phyloP scores from a whole-genome alignment of 176 grass and related monocot species.

The Aegilops sharonensis region DNA sequence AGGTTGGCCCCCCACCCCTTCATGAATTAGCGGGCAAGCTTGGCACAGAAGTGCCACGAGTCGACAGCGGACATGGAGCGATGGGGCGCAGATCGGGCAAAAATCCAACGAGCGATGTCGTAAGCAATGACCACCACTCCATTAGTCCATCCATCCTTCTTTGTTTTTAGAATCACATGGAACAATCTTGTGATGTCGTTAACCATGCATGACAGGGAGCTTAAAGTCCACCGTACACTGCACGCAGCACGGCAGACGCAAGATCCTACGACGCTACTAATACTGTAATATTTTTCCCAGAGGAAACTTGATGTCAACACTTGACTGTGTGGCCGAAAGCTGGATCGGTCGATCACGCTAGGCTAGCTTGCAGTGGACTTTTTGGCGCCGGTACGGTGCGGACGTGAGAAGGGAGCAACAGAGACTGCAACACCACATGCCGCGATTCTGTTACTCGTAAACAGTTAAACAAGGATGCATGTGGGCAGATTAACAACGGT shows the following conservation, averaged over 20 bases:
- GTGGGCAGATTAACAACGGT: slow-evolving; percentile 22
- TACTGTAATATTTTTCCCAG: neutral
- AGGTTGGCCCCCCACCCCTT: no score
- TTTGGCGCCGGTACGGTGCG: neutral
- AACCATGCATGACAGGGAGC: no score
- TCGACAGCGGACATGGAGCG: no score
- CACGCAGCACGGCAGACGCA: no score
- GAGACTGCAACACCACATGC: slow-evolving; percentile 36
- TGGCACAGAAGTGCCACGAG: no score
- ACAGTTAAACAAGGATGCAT: neutral
- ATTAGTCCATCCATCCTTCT: neutral
- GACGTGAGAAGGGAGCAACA: neutral
- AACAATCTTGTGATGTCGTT: neutral
- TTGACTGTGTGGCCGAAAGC: slow-evolving; percentile 22
- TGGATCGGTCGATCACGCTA: neutral
- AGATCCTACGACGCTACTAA: no score
- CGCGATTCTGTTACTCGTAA: neutral
- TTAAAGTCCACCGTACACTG: neutral
- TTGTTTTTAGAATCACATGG: neutral
- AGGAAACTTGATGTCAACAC: slow-evolving; percentile 30
- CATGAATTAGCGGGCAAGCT: no score
- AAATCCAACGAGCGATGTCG: no score
- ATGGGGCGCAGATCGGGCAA: no score
- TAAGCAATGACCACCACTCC: neutral
- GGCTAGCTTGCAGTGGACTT: slow-evolving; percentile 4